Evolutionary conservation across 2,329 filamentous ascomycete species (phyloP), one percentile per base, ranked within the genome.

Genomic region (Penicillium nordicum): DNA sequence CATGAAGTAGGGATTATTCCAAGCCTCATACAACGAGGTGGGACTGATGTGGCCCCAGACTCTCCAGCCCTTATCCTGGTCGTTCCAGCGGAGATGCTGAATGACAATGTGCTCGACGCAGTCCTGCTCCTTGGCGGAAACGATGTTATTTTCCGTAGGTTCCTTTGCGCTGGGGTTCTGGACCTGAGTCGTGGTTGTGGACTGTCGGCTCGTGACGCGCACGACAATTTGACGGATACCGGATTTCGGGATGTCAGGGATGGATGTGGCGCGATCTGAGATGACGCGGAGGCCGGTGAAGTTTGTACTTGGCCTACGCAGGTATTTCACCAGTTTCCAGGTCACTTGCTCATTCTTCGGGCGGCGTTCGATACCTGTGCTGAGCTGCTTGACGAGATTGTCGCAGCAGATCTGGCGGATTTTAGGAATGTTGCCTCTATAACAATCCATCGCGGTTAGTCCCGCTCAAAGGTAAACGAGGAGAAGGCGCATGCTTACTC

Each of bases 41-140:
- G 79, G 76, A 29, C 72, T 72, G 44, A 74, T 64, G 54, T 74
- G 74, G 4, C 80, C 80, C 80, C 80, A 82, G 49, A 82, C 66
- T 59, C 74, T 76, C 80, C 80, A 83, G 16, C 72, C 67, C 12
- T 71, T 69, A 40, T 77, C 69, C 57, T 74, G 69, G 9, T 77
- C 74, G 30, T 70, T 69, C 65, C 75, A 70, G 36, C 74, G 65
- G 34, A 76, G 60, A 65, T 76, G 75, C 69, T 82, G 80, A 25
- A 82, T 63, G 14, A 82, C 80, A 30, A 82, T 63, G 58, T 82
- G 81, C 65, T 83, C 80, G 2, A 69, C 73, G 58, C 74, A 74
- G 59, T 76, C 74, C 67, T 76, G 76, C 50, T 72, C 65, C 65
- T 75, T 76, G 16, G 64, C 61, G n/a, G 67, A 59, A 25, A 59